Evolutionary conservation across 2,329 filamentous ascomycete species (phyloP).

Genomic region (Epicoccum nigrum): DNA sequence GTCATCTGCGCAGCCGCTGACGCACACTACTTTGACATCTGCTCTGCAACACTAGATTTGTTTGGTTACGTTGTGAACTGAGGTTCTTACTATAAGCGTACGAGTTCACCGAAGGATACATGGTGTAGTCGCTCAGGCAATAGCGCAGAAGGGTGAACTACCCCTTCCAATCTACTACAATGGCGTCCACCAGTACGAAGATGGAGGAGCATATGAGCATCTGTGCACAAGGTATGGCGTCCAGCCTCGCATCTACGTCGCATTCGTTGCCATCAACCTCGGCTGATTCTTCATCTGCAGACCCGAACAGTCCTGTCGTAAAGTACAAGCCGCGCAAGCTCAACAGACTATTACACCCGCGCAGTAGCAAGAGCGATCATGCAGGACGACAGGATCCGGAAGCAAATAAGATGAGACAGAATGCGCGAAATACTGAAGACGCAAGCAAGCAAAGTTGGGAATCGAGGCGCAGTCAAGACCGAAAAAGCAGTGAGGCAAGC

Average conservation of each 20-base stretch:
- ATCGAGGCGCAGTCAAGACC: slow-evolving; percentile 7
- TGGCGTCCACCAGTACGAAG: slow-evolving; percentile 15
- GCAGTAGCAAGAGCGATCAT: slow-evolving; percentile 8
- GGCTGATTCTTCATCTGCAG: background rate
- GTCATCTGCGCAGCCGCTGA: slow-evolving; percentile 13
- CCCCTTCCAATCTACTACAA: background rate
- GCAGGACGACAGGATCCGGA: slow-evolving; percentile 10
- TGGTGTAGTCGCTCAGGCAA: background rate
- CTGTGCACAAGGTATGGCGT: slow-evolving; percentile 13
- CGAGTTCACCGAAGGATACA: no score
- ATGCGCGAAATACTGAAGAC: slow-evolving; percentile 10
- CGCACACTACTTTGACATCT: slow-evolving; percentile 7
- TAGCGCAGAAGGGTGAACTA: background rate
- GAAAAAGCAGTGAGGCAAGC: slow-evolving; percentile 1
- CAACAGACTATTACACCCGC: slow-evolving; percentile 11
- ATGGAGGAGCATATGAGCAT: slow-evolving; percentile 18
- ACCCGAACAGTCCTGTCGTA: slow-evolving; percentile 15
- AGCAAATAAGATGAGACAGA: slow-evolving; percentile 3
- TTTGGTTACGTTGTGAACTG: no score
- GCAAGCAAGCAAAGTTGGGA: slow-evolving; percentile 14
- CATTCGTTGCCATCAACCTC: background rate
- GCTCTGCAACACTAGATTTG: background rate
- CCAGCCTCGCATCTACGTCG: background rate
- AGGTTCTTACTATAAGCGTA: no score
- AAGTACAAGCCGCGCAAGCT: slow-evolving; percentile 14